phyloP scores from a whole-genome alignment of 768 basidiomycete genomes.

The Neoboletus subvelutipes region DNA sequence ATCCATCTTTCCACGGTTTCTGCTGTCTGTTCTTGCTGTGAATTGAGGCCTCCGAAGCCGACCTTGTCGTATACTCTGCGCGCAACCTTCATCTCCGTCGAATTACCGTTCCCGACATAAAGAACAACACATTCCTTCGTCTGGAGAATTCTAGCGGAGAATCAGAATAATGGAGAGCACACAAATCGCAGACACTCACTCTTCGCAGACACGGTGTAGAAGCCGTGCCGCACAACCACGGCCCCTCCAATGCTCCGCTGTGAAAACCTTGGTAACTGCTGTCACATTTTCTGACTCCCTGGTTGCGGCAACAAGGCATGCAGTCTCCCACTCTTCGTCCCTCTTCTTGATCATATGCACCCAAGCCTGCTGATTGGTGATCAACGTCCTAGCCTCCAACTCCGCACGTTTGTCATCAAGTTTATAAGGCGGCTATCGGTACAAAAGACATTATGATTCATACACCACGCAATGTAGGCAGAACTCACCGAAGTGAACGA shows the following conservation, averaged over 20 bases:
- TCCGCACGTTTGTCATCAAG: conserved; percentile 43
- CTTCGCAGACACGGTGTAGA: conserved; percentile 53
- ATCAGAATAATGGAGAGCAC: conserved; percentile 5
- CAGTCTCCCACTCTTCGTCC: conserved; percentile 39
- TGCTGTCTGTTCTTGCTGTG: conserved; percentile 26
- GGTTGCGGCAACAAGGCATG: conserved; percentile 69
- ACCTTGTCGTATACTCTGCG: conserved; percentile 59
- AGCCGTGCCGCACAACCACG: conserved; percentile 62
- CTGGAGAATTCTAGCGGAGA: conserved; percentile 31
- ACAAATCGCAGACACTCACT: conserved; percentile 38
- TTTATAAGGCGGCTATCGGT: conserved; percentile 53
- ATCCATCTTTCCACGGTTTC: conserved; percentile 56
- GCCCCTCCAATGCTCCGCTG: conserved; percentile 50
- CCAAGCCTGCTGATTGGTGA: conserved; percentile 54
- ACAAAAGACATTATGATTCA: neutral
- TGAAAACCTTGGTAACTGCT: conserved; percentile 73
- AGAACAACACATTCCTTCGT: conserved; percentile 54
- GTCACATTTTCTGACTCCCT: conserved; percentile 56
- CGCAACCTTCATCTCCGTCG: conserved; percentile 39
- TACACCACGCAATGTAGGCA: neutral
- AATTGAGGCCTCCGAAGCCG: conserved; percentile 59
- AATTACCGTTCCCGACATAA: conserved; percentile 63
- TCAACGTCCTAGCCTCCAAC: conserved; percentile 51
- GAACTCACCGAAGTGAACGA: conserved; percentile 55
- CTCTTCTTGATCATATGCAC: conserved; percentile 48